Conservation (phyloP, 1,139 yeast genomes). For the Suhomyces terraborum region DNA sequence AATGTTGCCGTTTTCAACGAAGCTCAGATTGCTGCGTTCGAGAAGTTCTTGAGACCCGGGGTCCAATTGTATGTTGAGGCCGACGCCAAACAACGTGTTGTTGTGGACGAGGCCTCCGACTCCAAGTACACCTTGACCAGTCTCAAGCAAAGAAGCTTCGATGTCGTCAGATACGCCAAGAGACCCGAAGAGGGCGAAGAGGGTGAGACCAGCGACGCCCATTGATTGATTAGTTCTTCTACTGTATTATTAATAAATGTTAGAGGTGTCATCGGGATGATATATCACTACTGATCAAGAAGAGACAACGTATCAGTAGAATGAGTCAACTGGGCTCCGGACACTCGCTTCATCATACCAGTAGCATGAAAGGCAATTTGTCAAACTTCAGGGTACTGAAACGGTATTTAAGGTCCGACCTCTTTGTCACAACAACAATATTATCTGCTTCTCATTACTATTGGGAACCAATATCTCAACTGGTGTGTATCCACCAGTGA, state of each 20-base stretch:
- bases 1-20: slow-evolving; percentile 46
- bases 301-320: too few relatives aligned
- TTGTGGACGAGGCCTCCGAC: slow-evolving; percentile 39
- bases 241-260: slow-evolving; percentile 1
- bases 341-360: too few relatives aligned
- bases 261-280: neutral
- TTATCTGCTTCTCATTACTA: too few relatives aligned
- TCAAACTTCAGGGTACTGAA: too few relatives aligned
- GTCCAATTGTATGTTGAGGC: slow-evolving; percentile 47
- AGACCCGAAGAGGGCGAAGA: slow-evolving; percentile 15
- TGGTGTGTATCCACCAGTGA: too few relatives aligned
- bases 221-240: slow-evolving; percentile 1
- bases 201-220: neutral
- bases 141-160: slow-evolving; percentile 40
- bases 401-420: too few relatives aligned
- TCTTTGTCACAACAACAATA: too few relatives aligned
- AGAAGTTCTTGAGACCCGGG: slow-evolving; percentile 44
- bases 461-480: too few relatives aligned
- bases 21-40: slow-evolving; percentile 39
- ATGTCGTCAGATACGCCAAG: slow-evolving; percentile 44
- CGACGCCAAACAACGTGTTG: slow-evolving; percentile 38
- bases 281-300: neutral
- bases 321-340: too few relatives aligned
- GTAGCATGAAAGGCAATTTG: too few relatives aligned
- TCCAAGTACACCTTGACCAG: slow-evolving; percentile 33